These are phyloP conservation scores for Cutaneotrichosporon cavernicola DNA, from an alignment of 1,284 basidiomycete genomes.

Conservation along the genomic window DNA sequence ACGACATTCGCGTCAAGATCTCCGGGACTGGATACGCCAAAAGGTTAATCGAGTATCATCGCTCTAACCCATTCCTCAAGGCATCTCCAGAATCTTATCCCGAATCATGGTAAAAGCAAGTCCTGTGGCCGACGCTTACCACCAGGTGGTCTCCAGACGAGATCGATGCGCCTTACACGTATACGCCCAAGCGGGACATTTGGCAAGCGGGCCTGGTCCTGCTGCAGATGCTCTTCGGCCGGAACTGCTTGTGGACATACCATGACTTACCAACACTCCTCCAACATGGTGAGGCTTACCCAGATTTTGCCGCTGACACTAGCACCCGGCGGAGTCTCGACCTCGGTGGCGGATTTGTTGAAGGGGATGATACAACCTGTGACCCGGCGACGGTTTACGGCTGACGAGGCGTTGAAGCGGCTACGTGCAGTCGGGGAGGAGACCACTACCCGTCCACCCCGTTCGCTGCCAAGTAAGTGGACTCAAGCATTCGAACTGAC, in stretches of 20 bases:
- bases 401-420: constrained; percentile 43
- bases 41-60: constrained; percentile 49
- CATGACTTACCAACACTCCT: constrained; percentile 40
- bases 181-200: constrained; percentile 48
- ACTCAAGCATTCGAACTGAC: background rate
- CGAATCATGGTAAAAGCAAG: constrained; percentile 43
- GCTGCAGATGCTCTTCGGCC: constrained; percentile 48
- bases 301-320: background rate
- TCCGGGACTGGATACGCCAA: constrained; percentile 47
- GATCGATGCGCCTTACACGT: constrained; percentile 47
- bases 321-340: constrained; percentile 33
- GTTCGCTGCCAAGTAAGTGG: constrained; percentile 10
- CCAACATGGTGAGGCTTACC: constrained; percentile 37
- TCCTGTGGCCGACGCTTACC: background rate
- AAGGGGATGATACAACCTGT: constrained; percentile 41
- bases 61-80: constrained; percentile 51
- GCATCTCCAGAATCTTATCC: constrained; percentile 36
- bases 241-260: constrained; percentile 38
- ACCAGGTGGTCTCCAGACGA: constrained; percentile 50
- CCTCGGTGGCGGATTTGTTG: constrained; percentile 38
- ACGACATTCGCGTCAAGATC: constrained; percentile 41
- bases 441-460: constrained; percentile 23
- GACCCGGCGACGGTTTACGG: constrained; percentile 45
- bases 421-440: constrained; percentile 35
- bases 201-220: constrained; percentile 51